Base-by-base conservation (phyloP, 2,329 filamentous ascomycete genomes). In the Myriosclerotinia scirpicola region DNA sequence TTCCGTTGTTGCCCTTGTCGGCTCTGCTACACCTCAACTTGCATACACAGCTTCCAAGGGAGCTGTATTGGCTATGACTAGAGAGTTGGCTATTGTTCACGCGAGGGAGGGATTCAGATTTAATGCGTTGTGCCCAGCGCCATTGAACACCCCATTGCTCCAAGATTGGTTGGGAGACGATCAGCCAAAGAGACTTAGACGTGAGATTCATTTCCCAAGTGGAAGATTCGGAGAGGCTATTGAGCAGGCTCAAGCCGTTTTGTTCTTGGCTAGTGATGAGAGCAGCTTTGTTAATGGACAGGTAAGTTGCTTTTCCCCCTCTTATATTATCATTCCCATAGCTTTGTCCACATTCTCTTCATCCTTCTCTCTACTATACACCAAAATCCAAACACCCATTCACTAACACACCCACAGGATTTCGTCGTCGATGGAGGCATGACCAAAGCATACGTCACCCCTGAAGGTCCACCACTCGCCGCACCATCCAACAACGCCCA, bases 341-440 rank as follows among this genome's bases (percentile, higher is more conserved):
- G 20, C 2, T 58, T 44, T 14, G n/a, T 11, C 5, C 15, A 14
- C 4, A 11, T 30, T 22, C 20, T 12, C 30, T 1, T 22, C 46
- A 50, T 12, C n/a, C 46, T 14, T 14, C 46, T 8, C 1, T 50
- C 9, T 8, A 30, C 9, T 20, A 44, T 58, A 17, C 40, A 36
- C 3, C 6, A 34, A 20, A 17, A 22, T 7, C n/a, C 17, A 54
- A 34, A 36, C 0, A 54, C 2, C 36, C 20, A 3, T 9, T 14
- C 15, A 20, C n/a, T 30, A 17, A 17, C 30, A 9, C 5, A 14
- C 9, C 9, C 9, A 30, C 6, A 87, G 67, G 95, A 98, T 77
- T 96, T 98, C 80, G 90, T 96, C 5, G 93, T 98, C 36, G 95
- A 99, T 75, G 95, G 95, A 67, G 94, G 94, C 68, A 92, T 99